A percentile compares a stretch with the other conserved stretches of the same genome.
These are phyloP conservation scores for Lentinus polychrous DNA, from an alignment of 1,284 basidiomycete species.

Conservation along the genomic window DNA sequence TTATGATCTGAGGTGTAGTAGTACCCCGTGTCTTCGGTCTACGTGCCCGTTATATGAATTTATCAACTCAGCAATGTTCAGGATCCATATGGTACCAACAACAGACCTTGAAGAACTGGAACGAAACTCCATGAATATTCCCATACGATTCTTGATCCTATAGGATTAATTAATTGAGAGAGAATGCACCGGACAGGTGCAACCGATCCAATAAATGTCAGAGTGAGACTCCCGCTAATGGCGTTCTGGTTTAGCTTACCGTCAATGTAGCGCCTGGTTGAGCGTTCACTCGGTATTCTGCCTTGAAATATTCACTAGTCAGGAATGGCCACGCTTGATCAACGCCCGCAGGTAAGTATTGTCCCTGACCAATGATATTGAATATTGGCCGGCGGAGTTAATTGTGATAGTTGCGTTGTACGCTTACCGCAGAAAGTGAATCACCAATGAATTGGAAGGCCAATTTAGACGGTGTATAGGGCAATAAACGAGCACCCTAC, in stretches of 20 bases:
- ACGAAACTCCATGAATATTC: conserved; percentile 47
- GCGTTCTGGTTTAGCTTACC: conserved; percentile 20
- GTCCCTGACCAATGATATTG: conserved; percentile 31
- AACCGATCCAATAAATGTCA: not conserved
- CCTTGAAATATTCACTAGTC: conserved; percentile 44
- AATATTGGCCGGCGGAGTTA: conserved; percentile 5
- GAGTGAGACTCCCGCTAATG: conserved; percentile 8
- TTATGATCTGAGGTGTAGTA: conserved; percentile 49
- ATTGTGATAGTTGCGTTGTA: not conserved
- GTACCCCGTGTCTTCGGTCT: conserved; percentile 54
- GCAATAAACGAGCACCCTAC: conserved; percentile 39
- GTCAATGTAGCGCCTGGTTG: conserved; percentile 48
- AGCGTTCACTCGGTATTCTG: conserved; percentile 43
- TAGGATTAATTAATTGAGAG: not conserved
- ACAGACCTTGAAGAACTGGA: conserved; percentile 40
- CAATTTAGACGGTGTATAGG: conserved; percentile 39
- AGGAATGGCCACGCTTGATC: conserved; percentile 55
- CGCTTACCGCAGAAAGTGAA: conserved; percentile 45
- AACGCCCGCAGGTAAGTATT: conserved; percentile 45
- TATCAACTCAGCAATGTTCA: not conserved
- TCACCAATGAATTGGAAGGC: conserved; percentile 54
- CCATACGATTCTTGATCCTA: conserved; percentile 53
- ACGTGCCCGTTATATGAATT: not conserved
- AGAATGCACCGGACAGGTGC: too few species aligned
- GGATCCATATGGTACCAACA: not conserved